Evolutionary conservation across 495 filamentous ascomycete genomes (phyloP).

Genomic region (Daldinia childiae): DNA sequence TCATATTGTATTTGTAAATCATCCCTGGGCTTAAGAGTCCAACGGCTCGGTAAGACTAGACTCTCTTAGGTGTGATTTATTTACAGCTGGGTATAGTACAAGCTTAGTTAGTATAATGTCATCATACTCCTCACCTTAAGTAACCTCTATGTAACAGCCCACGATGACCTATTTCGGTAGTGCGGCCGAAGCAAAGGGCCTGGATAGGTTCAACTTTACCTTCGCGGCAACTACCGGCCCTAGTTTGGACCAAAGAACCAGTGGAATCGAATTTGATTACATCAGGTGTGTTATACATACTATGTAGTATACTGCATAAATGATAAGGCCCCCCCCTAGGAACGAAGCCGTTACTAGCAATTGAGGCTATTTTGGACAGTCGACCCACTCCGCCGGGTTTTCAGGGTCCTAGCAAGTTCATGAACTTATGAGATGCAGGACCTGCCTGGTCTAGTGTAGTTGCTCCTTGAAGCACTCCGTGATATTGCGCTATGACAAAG

Average conservation of each 20-base stretch:
- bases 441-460: constrained; percentile 13
- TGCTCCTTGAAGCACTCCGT: constrained; percentile 31
- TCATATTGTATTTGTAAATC: neutral
- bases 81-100: constrained; percentile 14
- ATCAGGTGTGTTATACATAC: constrained; percentile 19
- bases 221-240: constrained; percentile 30
- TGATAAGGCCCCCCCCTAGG: constrained; percentile 15
- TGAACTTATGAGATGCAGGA: constrained; percentile 27
- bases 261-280: constrained; percentile 35
- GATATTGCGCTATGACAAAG: constrained; percentile 32
- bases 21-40: neutral
- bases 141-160: constrained; percentile 10
- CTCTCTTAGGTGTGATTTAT: constrained; percentile 10
- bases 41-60: constrained; percentile 23
- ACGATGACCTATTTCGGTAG: constrained; percentile 28
- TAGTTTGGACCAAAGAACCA: constrained; percentile 10
- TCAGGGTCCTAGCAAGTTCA: constrained; percentile 35
- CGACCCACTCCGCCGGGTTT: constrained; percentile 40
- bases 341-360: constrained; percentile 29
- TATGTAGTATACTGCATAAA: neutral
- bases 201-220: constrained; percentile 6
- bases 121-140: constrained; percentile 25
- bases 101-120: constrained; percentile 28
- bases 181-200: constrained; percentile 10
- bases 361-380: constrained; percentile 40